These are phyloP conservation scores for Phoenix roebelenii DNA, from an alignment of 176 grass and related monocot species.

Conservation along the genomic window DNA sequence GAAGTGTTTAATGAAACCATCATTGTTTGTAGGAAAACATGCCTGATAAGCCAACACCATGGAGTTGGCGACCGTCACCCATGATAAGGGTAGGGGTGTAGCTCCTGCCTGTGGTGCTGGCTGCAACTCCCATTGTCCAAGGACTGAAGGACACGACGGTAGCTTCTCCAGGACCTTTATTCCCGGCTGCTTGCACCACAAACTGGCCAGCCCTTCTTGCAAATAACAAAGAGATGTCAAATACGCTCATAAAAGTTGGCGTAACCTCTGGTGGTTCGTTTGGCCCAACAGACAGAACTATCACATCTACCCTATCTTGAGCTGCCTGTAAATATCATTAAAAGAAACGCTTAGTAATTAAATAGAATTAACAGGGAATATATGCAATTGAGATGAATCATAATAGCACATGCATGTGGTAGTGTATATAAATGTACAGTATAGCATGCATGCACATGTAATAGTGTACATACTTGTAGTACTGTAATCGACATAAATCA, in stretches of 20 bases:
- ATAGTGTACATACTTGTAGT: no score
- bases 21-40: neutral
- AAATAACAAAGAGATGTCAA: conserved; percentile 48
- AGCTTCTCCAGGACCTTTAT: conserved; percentile 28
- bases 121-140: conserved; percentile 41
- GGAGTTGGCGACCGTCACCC: conserved; percentile 20
- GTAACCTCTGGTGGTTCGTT: conserved; percentile 20
- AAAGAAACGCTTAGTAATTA: no score
- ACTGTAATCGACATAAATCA: no score
- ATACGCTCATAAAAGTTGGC: conserved; percentile 43
- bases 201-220: conserved; percentile 48
- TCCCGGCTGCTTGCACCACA: conserved; percentile 55
- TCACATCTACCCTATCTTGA: conserved; percentile 45
- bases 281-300: conserved; percentile 48
- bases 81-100: conserved; percentile 29
- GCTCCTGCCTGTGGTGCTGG: conserved; percentile 32
- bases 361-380: no score
- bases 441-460: no score
- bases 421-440: no score
- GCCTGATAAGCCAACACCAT: conserved; percentile 48
- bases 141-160: conserved; percentile 51
- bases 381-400: no score
- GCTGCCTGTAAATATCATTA: conserved; percentile 27
- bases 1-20: no score
- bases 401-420: no score